Evolutionary conservation across 1,284 basidiomycete genomes (phyloP), one percentile per base, ranked within the genome.

Genomic region (Sanghuangporus weigelae): DNA sequence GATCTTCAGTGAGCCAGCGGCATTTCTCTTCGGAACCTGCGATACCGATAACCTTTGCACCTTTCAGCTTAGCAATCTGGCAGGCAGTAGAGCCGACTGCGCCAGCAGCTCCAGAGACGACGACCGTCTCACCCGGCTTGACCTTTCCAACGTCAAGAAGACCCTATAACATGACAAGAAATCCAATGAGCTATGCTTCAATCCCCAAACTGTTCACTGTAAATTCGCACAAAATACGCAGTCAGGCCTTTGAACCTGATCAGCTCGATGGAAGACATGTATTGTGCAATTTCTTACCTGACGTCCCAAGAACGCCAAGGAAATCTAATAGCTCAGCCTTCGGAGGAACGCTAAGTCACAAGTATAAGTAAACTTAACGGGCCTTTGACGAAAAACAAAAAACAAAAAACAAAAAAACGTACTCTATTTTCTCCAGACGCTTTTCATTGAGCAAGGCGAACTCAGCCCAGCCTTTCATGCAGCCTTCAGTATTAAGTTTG

Each of bases 71-170:
- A 61, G 88, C 93, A 36, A 95, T 82, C 73, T 96, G 90, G 73
- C 85, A 90, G 38, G 79, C 87, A 64, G 90, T 74, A 36, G 86
- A 83, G 39, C 90, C 90, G 19, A 93, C 92, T 3, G 92, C 87
- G n/a, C 94, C 94, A 21, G 93, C 94, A 0, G 94, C 94, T 21
- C 92, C 94, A 0, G 92, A 92, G 21, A 96, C 89, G 31, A 96
- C 82, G 55, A 96, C 83, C 0, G 84, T 90, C 64, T 96, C 93
- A 10, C 93, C 92, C 0, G 86, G 74, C 73, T 95, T 90, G 70
- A 95, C 72, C 66, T 90, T 73, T 31, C 87, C 92, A 51, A 96
- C 79, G 60, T 93, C 90, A 71, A 86, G 80, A 44, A 96, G 79
- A n/a, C 94, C 92, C 90, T 92, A 65, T 23, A 21, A 57, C 7